Conservation (phyloP, 352 stramenopile species). For the Phytophthora fragariaefolia region DNA sequence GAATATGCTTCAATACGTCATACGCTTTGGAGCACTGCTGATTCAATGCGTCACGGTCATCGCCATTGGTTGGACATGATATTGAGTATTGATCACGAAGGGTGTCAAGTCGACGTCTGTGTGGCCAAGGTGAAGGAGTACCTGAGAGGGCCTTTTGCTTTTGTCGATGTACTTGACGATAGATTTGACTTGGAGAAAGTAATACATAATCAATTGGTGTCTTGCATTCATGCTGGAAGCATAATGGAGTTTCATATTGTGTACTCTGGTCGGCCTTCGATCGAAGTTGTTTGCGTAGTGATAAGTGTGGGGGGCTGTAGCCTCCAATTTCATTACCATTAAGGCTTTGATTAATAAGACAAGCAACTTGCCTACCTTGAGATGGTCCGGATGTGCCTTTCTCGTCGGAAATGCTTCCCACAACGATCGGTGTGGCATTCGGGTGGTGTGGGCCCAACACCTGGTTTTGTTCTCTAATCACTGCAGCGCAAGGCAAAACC, state of each 20-base stretch:
- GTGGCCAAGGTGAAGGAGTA: constrained; percentile 24
- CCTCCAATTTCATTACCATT: background rate
- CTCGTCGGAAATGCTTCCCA: no score
- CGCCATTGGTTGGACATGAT: background rate
- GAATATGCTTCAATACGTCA: constrained; percentile 14
- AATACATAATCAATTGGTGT: constrained; percentile 31
- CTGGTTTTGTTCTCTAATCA: no score
- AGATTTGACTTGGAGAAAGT: constrained; percentile 34
- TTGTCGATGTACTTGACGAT: constrained; percentile 27
- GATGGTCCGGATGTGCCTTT: no score
- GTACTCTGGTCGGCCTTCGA: constrained; percentile 16
- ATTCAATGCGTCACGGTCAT: background rate
- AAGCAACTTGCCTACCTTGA: no score
- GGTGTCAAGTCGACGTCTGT: constrained; percentile 14
- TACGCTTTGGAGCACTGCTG: constrained; percentile 3
- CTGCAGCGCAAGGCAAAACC: background rate
- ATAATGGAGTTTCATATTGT: constrained; percentile 22
- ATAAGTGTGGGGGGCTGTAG: background rate
- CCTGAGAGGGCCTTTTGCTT: constrained; percentile 1
- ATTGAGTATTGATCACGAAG: constrained; percentile 1
- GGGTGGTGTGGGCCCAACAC: no score
- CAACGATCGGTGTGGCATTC: no score
- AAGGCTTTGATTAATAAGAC: background rate
- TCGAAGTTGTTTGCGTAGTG: background rate
- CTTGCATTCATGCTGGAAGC: constrained; percentile 12